Conservation (phyloP, 75 land plant species). For the Selaginella tamariscina region DNA sequence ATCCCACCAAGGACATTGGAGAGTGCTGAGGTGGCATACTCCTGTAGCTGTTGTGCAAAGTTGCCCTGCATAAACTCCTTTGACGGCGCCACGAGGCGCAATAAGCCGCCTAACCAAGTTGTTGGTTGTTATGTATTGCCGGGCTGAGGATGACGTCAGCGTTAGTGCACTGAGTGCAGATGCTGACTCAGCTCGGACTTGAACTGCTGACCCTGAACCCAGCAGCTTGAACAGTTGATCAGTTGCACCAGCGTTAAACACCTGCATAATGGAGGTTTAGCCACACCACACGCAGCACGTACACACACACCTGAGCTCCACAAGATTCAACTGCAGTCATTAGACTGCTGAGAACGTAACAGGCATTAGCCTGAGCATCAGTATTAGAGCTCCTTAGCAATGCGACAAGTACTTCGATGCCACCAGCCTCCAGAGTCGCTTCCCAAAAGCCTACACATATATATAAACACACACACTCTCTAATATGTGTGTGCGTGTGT, state of each 20-base stretch:
- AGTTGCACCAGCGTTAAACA: background rate
- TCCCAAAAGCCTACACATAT: constrained; percentile 7
- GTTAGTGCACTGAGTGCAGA: background rate
- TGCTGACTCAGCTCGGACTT: background rate
- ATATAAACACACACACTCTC: too few species aligned
- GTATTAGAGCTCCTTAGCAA: background rate
- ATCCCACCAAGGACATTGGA: constrained; percentile 5
- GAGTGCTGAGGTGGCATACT: constrained; percentile 1
- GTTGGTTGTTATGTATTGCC: background rate
- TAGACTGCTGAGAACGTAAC: background rate
- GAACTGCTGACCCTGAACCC: background rate
- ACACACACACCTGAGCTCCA: background rate
- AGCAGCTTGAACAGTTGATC: background rate
- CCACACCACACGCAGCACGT: too few species aligned
- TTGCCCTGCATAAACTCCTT: constrained; percentile 8
- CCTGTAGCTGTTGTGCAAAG: constrained; percentile 4
- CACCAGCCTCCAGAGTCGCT: background rate
- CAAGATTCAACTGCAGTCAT: background rate
- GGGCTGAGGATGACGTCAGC: background rate
- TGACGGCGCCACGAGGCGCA: constrained; percentile 1
- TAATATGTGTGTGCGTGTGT: background rate
- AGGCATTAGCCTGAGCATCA: background rate
- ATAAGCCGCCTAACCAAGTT: background rate
- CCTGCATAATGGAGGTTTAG: too few species aligned
- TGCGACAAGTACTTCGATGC: background rate